Evolutionary conservation across 2,329 filamentous ascomycete genomes (phyloP).

Genomic region (Zymoseptoria passerinii): DNA sequence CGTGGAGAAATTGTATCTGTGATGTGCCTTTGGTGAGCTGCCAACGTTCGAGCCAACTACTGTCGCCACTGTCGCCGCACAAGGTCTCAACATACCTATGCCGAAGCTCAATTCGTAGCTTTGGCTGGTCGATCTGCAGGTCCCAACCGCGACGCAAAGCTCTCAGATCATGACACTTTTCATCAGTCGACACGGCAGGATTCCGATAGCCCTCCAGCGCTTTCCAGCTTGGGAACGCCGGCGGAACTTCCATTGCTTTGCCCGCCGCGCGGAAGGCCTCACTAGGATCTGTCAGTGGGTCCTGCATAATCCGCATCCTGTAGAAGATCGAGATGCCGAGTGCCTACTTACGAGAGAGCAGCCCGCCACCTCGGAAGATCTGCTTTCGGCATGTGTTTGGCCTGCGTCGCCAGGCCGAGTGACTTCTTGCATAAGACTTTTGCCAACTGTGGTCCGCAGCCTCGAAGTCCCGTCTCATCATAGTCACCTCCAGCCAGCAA

Average conservation of each 20-base stretch:
- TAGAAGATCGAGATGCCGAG: not conserved
- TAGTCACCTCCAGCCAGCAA: constrained; percentile 38
- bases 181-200: constrained; percentile 29
- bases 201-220: constrained; percentile 31
- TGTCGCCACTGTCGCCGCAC: no score
- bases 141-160: constrained; percentile 26
- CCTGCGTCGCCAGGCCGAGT: constrained; percentile 28
- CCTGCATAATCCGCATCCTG: not conserved
- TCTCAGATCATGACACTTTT: constrained; percentile 25
- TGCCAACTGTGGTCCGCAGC: constrained; percentile 31
- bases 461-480: constrained; percentile 28
- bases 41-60: not conserved
- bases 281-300: not conserved
- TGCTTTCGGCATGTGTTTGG: constrained; percentile 19
- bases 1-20: constrained; percentile 32
- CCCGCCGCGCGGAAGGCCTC: not conserved
- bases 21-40: not conserved
- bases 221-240: constrained; percentile 21
- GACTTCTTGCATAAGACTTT: constrained; percentile 22
- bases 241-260: constrained; percentile 15
- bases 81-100: constrained; percentile 1
- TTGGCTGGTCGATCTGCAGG: constrained; percentile 26
- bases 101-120: constrained; percentile 30
- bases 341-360: constrained; percentile 8
- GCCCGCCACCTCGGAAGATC: constrained; percentile 23